Evolutionary conservation across 768 basidiomycete species (phyloP).

Genomic region (Tylopilus vinaceipallidus): DNA sequence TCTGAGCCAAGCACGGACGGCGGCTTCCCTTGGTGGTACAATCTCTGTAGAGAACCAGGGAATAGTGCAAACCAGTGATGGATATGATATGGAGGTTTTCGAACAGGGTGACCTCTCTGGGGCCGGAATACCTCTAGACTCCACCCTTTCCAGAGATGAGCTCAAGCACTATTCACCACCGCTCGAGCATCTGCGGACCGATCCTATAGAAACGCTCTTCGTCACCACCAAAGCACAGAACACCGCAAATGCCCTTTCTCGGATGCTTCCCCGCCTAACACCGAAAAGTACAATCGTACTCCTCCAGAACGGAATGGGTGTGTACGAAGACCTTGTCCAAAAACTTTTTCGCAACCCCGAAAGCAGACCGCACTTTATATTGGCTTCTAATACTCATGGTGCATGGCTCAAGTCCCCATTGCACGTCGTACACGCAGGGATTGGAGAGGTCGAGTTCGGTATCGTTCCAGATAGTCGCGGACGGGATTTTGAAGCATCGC

Average conservation of each 20-base stretch:
- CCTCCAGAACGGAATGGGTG: slow-evolving; percentile 93
- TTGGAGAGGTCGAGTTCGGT: slow-evolving; percentile 74
- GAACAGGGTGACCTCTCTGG: slow-evolving; percentile 25
- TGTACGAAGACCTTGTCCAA: slow-evolving; percentile 74
- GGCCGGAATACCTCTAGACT: slow-evolving; percentile 18
- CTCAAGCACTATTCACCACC: slow-evolving; percentile 16
- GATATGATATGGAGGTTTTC: slow-evolving; percentile 53
- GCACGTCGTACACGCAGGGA: slow-evolving; percentile 67
- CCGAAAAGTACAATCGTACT: slow-evolving; percentile 80
- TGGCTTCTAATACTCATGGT: slow-evolving; percentile 82
- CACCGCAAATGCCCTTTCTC: slow-evolving; percentile 54
- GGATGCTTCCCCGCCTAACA: slow-evolving; percentile 62
- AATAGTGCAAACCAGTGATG: slow-evolving; percentile 37
- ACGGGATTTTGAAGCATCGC: slow-evolving; percentile 61
- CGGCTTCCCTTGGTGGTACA: slow-evolving; percentile 32
- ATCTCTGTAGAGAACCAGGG: slow-evolving; percentile 54
- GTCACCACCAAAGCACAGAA: slow-evolving; percentile 78
- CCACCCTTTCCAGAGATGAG: slow-evolving; percentile 11
- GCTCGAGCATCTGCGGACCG: slow-evolving; percentile 16
- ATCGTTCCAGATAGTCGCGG: slow-evolving; percentile 67
- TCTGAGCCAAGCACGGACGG: slow-evolving; percentile 35
- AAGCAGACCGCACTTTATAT: slow-evolving; percentile 79
- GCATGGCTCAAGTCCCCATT: slow-evolving; percentile 52
- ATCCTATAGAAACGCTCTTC: slow-evolving; percentile 71
- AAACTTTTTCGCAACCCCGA: slow-evolving; percentile 69